phyloP scores from a whole-genome alignment of 2,329 filamentous ascomycete species.

The Pseudogymnoascus sp. region DNA sequence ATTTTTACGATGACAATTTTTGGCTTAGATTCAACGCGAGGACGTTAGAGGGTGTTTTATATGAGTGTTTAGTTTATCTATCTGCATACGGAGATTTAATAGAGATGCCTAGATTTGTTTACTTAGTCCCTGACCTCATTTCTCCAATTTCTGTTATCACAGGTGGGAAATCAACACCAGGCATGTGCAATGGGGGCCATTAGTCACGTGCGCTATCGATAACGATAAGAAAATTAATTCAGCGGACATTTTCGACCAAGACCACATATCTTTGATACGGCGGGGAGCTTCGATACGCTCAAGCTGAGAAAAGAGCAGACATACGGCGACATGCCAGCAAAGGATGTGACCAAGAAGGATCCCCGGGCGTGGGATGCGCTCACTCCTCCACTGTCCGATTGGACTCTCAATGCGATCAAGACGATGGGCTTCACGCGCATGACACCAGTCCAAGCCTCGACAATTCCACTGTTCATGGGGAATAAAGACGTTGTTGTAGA shows the following conservation, averaged over 20 bases:
- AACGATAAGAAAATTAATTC: conserved; percentile 9
- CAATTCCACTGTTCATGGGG: conserved; percentile 77
- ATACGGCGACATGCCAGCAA: conserved; percentile 4
- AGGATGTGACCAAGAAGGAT: conserved; percentile 33
- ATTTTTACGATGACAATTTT: background rate
- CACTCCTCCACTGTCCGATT: conserved; percentile 64
- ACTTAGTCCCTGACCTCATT: background rate
- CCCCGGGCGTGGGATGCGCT: conserved; percentile 57
- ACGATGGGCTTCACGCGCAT: conserved; percentile 80
- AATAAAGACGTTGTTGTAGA: conserved; percentile 92
- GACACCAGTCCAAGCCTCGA: conserved; percentile 91
- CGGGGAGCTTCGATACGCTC: conserved; percentile 1
- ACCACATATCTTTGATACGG: conserved; percentile 8
- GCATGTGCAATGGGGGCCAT: background rate
- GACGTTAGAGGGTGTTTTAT: background rate
- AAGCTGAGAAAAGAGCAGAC: background rate
- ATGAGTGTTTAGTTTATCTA: background rate
- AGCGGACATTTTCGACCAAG: conserved; percentile 2
- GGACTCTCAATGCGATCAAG: conserved; percentile 75
- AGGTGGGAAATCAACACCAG: background rate
- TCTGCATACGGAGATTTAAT: background rate
- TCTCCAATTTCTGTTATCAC: background rate
- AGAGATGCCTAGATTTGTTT: background rate
- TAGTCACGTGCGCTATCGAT: conserved; percentile 1
- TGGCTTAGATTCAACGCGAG: background rate